Evolutionary conservation across 2,329 filamentous ascomycete genomes (phyloP).

Genomic region (Lanzia echinophila): DNA sequence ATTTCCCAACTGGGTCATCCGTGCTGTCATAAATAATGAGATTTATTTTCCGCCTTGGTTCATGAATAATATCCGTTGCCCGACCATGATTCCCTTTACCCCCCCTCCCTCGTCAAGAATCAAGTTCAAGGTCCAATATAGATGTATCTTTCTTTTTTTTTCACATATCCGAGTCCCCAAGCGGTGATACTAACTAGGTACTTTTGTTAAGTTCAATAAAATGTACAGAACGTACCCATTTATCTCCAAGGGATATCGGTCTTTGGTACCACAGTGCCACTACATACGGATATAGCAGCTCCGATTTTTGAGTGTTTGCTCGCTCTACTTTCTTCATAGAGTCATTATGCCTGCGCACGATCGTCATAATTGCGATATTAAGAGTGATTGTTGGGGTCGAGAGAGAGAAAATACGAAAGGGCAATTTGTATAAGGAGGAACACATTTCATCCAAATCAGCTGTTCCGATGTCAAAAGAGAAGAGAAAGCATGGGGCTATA

Average conservation of each 20-base stretch:
- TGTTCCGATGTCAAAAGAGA: not conserved
- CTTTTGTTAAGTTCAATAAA: not conserved
- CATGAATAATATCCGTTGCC: not conserved
- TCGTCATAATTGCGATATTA: conserved; percentile 1
- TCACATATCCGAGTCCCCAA: conserved; percentile 7
- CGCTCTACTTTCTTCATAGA: too few species aligned
- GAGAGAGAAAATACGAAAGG: not conserved
- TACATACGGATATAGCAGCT: too few species aligned
- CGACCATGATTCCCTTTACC: not conserved
- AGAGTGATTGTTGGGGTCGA: conserved; percentile 1
- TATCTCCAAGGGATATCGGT: not conserved
- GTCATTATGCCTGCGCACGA: not conserved
- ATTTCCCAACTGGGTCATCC: not conserved
- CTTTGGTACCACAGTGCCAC: too few species aligned
- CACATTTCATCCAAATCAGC: not conserved
- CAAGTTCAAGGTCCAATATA: conserved; percentile 3
- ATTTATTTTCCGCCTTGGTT: not conserved
- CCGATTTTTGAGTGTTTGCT: not conserved
- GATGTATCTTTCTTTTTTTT: not conserved
- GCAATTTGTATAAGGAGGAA: conserved; percentile 11
- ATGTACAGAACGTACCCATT: not conserved
- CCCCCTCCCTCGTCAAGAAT: not conserved
- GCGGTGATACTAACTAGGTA: not conserved
- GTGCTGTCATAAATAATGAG: not conserved
- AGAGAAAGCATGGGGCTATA: not conserved